Conservation (phyloP, 1,284 basidiomycete species). For the Spongispora temasekensis region DNA sequence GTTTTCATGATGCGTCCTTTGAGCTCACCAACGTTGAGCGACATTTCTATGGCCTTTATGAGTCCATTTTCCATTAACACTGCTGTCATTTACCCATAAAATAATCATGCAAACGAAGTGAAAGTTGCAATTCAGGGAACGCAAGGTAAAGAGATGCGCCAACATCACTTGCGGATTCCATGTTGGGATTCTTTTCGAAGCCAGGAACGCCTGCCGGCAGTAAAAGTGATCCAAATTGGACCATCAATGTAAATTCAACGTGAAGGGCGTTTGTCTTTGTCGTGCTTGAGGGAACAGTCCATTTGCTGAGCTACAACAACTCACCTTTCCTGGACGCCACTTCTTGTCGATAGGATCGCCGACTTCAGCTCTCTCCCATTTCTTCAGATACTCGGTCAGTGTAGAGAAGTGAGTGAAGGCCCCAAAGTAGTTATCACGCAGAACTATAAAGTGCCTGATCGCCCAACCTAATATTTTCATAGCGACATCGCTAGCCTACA, state of each 20-base stretch:
- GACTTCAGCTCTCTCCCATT: constrained; percentile 55
- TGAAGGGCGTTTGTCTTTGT: constrained; percentile 79
- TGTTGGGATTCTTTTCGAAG: constrained; percentile 45
- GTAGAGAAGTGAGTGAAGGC: constrained; percentile 90
- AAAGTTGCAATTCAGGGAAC: constrained; percentile 71
- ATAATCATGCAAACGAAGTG: constrained; percentile 79
- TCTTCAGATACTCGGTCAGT: constrained; percentile 79
- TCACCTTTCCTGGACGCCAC: constrained; percentile 73
- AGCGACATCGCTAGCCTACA: constrained; percentile 52
- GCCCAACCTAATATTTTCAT: constrained; percentile 85
- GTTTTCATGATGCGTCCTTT: constrained; percentile 51
- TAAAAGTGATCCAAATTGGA: constrained; percentile 58
- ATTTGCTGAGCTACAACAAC: constrained; percentile 25
- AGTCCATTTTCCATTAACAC: background rate
- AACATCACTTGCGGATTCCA: constrained; percentile 38
- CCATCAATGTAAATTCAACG: constrained; percentile 61
- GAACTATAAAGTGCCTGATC: constrained; percentile 81
- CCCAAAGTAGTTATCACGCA: constrained; percentile 92
- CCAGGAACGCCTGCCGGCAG: constrained; percentile 79
- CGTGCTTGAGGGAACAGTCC: constrained; percentile 7
- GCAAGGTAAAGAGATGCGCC: constrained; percentile 59
- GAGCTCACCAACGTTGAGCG: constrained; percentile 68
- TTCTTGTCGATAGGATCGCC: constrained; percentile 83
- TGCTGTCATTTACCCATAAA: constrained; percentile 71
- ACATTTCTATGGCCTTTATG: constrained; percentile 62